Conservation (phyloP, 371 early-diverging fungal genomes). For the Mucor saturninus region DNA sequence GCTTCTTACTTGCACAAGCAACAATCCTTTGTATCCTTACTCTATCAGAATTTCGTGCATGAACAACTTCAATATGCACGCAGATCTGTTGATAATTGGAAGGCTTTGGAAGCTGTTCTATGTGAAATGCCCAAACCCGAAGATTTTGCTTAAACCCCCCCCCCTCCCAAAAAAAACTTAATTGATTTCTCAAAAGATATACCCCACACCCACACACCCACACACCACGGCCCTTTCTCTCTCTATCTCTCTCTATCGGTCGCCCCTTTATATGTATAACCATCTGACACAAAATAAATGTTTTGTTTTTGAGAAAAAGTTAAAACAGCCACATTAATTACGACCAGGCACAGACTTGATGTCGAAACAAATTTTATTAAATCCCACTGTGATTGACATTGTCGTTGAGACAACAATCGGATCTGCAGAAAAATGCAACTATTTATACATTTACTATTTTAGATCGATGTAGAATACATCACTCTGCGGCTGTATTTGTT, state of each 20-base stretch:
- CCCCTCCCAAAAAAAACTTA: neutral
- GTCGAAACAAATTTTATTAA: too few relatives aligned
- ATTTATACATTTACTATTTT: too few relatives aligned
- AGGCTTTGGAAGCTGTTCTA: slow-evolving; percentile 49
- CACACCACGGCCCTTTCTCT: neutral
- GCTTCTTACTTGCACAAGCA: slow-evolving; percentile 38
- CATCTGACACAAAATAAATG: neutral
- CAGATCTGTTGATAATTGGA: slow-evolving; percentile 59
- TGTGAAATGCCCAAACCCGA: slow-evolving; percentile 43
- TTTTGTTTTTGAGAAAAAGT: neutral
- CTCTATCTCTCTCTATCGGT: neutral
- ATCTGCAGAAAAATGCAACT: too few relatives aligned
- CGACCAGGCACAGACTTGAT: too few relatives aligned
- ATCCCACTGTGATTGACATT: too few relatives aligned
- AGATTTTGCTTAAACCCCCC: slow-evolving; percentile 25
- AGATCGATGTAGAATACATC: too few relatives aligned
- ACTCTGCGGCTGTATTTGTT: too few relatives aligned
- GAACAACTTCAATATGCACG: slow-evolving; percentile 60
- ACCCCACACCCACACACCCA: too few relatives aligned
- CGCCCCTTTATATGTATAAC: too few relatives aligned
- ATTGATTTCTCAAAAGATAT: too few relatives aligned
- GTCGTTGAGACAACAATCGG: too few relatives aligned
- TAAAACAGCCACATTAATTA: too few relatives aligned
- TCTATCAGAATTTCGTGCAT: slow-evolving; percentile 66
- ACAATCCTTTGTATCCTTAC: slow-evolving; percentile 50